A percentile compares a stretch with the other conserved stretches of the same genome.
phyloP scores from a whole-genome alignment of 345 rosid species.

The Citrus hindsii region DNA sequence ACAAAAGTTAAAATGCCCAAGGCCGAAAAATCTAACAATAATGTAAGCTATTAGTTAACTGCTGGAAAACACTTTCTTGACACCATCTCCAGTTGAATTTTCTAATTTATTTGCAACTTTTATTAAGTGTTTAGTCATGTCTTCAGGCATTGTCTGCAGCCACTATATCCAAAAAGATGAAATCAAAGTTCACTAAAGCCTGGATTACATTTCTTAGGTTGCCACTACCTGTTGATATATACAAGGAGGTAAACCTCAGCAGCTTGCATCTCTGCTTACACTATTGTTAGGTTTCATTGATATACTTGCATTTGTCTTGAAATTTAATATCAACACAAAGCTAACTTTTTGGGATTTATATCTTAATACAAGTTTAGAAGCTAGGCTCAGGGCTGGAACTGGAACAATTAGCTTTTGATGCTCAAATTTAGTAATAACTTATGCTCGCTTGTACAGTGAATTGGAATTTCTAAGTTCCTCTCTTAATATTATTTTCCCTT shows the following conservation, averaged over 20 bases:
- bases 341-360: background rate
- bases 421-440: background rate
- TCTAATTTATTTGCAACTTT: background rate
- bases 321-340: background rate
- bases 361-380: background rate
- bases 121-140: background rate
- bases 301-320: background rate
- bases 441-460: background rate
- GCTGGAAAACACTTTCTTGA: background rate
- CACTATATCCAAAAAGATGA: conserved; percentile 68
- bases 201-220: conserved; percentile 92
- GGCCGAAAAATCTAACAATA: conserved; percentile 29
- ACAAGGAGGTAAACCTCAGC: conserved; percentile 71
- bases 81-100: background rate
- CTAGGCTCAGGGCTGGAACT: background rate
- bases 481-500: background rate
- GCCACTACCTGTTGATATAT: conserved; percentile 77
- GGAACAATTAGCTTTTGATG: background rate
- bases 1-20: conserved; percentile 34
- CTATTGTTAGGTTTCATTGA: background rate
- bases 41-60: conserved; percentile 36
- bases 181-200: conserved; percentile 81
- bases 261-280: background rate
- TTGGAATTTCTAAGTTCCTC: background rate
- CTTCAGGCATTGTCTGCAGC: conserved; percentile 58